Evolutionary conservation across 1,284 basidiomycete genomes (phyloP), one percentile per base, ranked within the genome.

Genomic region (Takashimella tepidaria): DNA sequence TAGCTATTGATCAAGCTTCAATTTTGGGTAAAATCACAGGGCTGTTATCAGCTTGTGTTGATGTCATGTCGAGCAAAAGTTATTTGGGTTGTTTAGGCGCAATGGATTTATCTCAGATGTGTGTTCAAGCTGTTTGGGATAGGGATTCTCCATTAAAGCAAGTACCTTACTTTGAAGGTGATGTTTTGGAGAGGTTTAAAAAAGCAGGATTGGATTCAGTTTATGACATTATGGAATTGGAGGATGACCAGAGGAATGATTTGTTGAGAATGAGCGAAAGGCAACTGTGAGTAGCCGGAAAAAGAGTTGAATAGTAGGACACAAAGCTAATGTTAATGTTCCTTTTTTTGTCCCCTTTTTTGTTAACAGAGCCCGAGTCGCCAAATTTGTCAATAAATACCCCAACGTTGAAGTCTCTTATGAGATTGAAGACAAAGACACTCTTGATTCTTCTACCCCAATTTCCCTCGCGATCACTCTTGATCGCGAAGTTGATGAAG

Each of bases 31-130:
- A 93, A 74, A 85, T 96, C 25, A 80, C 97, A 59, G 95, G 91
- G 64, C 76, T 95, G 24, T 80, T 95, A 21, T 91, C 88, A 11
- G 92, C 95, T 2, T 93, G 91, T 68, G 93, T 98, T 31, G 95
- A 98, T 72, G 95, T 98, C 56, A 92, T 98, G 91, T 92, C 89
- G 4, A 92, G 88, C 47, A 97, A 97, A 69, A 92, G 89, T 3
- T 95, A 86, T 86, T 75, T 98, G 66, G 95, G 87, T 68, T 95
- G 93, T 1, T 79, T 98, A 13, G 89, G 93, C 47, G 95, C 93
- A 0, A 98, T 98, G 96, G 96, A 99, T 77, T 74, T 98, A 55
- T 89, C 88, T n/a, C 96, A 98, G 77, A 98, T 98, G 95, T 92
- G 90, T 73, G 92, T 98, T 2, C 96, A 98, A 75, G 93, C 89